Base-by-base conservation (phyloP, 805 yeast species). In the Phaffomyces antillensis region DNA sequence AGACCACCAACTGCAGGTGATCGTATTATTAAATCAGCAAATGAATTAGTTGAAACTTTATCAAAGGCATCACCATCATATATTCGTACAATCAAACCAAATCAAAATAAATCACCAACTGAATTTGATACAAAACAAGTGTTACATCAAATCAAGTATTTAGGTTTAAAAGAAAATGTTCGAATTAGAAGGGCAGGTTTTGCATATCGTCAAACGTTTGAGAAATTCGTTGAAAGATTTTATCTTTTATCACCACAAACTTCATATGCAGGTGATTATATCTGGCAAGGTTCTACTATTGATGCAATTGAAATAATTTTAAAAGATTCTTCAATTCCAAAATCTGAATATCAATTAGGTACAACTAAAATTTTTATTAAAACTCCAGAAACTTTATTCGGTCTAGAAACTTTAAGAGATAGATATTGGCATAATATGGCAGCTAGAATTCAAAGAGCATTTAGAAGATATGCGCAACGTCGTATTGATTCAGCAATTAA, bases 401-500 rank as follows among this genome's bases (percentile, higher is more conserved):
- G 96, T 0, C 70, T 93, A 46, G 99, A 93, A 66, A 91, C 87
- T 56, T 81, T 91, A 91, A 79, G 98, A 64, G 99, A 93, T 58
- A 85, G 82, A 68, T 93, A 89, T 62, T 93, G 99, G 98, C 91
- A 88, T 59, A 87, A 86, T 55, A 93, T 93, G 95, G 99, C 99
- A 5, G 90, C 96, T 4, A 79, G 95, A 56, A 91, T 93, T 55
- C 99, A 93, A 71, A 79, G 97, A 53, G 98, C 99, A 4, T 89
- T 97, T 86, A 77, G 99, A 70, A 73, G 86, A 56, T 86, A 83
- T 60, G 68, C 81, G 50, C 81, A 80, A 63, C 75, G 86, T 59
- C 82, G 90, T 67, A 84, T 82, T 45, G 96, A 87, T 56, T 89
- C 95, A 23, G 97, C 96, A 2, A 79, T 76, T 47, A 75, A 73